phyloP scores from a whole-genome alignment of 306 rosid genomes.

The Herpetospermum pedunculosum region DNA sequence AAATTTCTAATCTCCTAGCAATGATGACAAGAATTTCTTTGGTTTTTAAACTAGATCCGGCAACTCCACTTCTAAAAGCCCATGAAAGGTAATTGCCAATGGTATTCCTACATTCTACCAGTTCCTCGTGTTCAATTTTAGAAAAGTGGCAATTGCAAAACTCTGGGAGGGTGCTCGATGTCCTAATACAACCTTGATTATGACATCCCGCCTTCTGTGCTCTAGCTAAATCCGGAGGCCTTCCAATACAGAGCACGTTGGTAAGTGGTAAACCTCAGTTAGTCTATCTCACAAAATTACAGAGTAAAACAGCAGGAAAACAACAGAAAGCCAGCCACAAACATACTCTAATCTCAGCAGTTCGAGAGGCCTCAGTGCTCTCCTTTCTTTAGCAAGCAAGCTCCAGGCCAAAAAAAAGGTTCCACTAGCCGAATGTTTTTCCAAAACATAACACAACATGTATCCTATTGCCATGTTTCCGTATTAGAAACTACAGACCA shows the following conservation, averaged over 20 bases:
- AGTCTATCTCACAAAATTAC: background rate
- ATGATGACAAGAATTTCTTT: background rate
- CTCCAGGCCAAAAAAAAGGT: background rate
- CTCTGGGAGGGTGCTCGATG: background rate
- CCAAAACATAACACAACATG: background rate
- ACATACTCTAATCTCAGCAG: background rate
- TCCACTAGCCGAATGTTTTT: background rate
- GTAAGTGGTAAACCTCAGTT: background rate
- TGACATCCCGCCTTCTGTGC: background rate
- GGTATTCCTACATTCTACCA: no score
- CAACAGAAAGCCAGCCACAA: background rate
- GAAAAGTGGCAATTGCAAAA: no score
- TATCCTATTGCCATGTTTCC: background rate
- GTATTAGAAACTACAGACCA: background rate
- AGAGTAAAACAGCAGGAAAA: background rate
- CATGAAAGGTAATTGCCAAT: no score
- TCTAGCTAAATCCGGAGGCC: background rate
- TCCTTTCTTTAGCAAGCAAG: background rate
- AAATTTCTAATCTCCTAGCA: background rate
- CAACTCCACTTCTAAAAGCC: background rate
- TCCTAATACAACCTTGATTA: background rate
- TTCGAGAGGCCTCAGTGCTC: background rate
- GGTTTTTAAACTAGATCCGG: background rate
- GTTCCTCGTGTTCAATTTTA: no score
- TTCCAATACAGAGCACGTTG: background rate